Conservation (phyloP, 345 rosid species). For the Conringia planisiliqua region DNA sequence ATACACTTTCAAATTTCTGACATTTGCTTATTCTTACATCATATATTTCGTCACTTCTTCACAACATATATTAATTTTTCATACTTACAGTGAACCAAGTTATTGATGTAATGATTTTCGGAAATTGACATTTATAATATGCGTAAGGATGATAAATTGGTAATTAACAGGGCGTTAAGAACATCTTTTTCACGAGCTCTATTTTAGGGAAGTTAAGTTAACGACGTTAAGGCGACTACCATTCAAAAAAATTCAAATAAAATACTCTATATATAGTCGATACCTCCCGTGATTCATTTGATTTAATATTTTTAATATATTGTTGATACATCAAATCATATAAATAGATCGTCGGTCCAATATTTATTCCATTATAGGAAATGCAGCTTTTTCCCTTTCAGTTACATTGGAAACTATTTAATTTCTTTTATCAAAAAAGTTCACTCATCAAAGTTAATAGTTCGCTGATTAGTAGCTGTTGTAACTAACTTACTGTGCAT, state of each 20-base stretch:
- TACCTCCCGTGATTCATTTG: conserved; percentile 23
- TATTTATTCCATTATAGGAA: conserved; percentile 23
- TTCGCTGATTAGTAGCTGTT: conserved; percentile 3
- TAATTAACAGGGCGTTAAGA: background rate
- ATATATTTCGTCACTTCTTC: background rate
- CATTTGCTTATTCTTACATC: too few species aligned
- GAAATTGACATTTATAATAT: background rate
- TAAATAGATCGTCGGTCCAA: conserved; percentile 13
- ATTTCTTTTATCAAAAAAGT: background rate
- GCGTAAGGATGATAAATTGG: background rate
- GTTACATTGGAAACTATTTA: conserved; percentile 1
- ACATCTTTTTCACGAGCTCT: background rate
- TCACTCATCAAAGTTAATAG: background rate
- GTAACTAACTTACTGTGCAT: background rate
- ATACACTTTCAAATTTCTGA: background rate
- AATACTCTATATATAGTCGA: background rate
- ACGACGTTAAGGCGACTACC: too few species aligned
- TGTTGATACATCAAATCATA: conserved; percentile 36
- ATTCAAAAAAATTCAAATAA: conserved; percentile 5
- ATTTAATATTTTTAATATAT: background rate
- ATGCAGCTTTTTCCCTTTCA: conserved; percentile 13
- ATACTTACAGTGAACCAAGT: background rate
- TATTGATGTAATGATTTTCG: background rate
- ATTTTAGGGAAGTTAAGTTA: background rate
- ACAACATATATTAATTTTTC: background rate